Evolutionary conservation across 2,329 filamentous ascomycete genomes (phyloP).

Genomic region (Aspergillus sp.): DNA sequence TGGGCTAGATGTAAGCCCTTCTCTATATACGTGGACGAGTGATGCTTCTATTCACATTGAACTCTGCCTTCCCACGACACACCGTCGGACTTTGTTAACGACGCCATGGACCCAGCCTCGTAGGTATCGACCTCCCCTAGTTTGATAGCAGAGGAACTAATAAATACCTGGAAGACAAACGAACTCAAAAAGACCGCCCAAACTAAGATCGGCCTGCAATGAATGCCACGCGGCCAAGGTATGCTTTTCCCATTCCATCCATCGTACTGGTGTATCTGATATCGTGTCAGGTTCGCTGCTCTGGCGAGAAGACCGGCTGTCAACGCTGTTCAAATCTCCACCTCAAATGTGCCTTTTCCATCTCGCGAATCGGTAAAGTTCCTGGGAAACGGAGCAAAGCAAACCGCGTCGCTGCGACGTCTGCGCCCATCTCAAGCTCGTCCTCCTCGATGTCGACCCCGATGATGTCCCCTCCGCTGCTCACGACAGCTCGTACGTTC

Average conservation of each 20-base stretch:
- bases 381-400: slow-evolving; percentile 19
- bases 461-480: slow-evolving; percentile 4
- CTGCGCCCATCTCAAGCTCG: background rate
- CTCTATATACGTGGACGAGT: background rate
- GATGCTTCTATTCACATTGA: background rate
- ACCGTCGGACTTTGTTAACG: background rate
- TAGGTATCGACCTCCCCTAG: background rate
- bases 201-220: slow-evolving; percentile 18
- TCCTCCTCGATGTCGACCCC: slow-evolving; percentile 8
- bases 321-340: slow-evolving; percentile 18
- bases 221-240: slow-evolving; percentile 19
- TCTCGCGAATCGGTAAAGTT: slow-evolving; percentile 19
- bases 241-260: background rate
- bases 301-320: slow-evolving; percentile 18
- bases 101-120: slow-evolving; percentile 3
- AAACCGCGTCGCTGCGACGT: slow-evolving; percentile 13
- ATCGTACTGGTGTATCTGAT: background rate
- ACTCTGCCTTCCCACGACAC: background rate
- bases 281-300: slow-evolving; percentile 16
- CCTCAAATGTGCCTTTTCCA: slow-evolving; percentile 17
- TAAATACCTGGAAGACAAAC: background rate
- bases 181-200: slow-evolving; percentile 14
- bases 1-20: background rate
- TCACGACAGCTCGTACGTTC: background rate
- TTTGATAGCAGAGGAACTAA: background rate